phyloP scores from a whole-genome alignment of 192 early-diverging fungal genomes.

The Entomortierella lignicola region DNA sequence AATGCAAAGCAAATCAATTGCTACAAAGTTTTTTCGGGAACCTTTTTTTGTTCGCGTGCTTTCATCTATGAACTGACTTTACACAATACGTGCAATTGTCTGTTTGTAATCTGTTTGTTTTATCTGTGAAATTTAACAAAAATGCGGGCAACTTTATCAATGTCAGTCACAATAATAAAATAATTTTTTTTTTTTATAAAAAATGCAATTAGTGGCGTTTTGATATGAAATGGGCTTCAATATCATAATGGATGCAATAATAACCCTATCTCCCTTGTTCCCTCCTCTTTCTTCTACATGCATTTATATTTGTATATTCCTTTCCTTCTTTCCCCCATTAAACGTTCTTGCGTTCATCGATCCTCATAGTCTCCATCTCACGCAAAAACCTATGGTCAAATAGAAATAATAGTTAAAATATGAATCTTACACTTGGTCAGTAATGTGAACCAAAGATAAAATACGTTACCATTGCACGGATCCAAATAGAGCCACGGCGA shows the following conservation, averaged over 20 bases:
- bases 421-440: too few relatives aligned
- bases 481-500: conserved; percentile 44
- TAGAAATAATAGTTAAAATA: not conserved
- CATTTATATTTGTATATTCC: not conserved
- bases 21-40: not conserved
- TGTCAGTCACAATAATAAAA: too few relatives aligned
- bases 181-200: too few relatives aligned
- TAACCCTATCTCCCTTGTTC: not conserved
- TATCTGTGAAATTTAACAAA: too few relatives aligned
- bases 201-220: too few relatives aligned
- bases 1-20: not conserved
- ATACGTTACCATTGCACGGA: conserved; percentile 37
- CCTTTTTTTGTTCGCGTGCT: not conserved
- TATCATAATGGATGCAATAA: too few relatives aligned
- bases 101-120: too few relatives aligned
- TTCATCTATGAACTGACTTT: not conserved
- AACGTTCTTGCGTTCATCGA: conserved; percentile 35
- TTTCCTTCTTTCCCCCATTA: conserved; percentile 8
- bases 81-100: too few relatives aligned
- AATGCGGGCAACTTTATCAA: conserved; percentile 16
- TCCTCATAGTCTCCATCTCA: conserved; percentile 52
- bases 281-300: not conserved
- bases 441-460: not conserved
- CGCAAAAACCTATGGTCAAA: conserved; percentile 41
- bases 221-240: too few relatives aligned